Conservation (phyloP, 2,329 filamentous ascomycete genomes). For the Leptographium lundbergii region DNA sequence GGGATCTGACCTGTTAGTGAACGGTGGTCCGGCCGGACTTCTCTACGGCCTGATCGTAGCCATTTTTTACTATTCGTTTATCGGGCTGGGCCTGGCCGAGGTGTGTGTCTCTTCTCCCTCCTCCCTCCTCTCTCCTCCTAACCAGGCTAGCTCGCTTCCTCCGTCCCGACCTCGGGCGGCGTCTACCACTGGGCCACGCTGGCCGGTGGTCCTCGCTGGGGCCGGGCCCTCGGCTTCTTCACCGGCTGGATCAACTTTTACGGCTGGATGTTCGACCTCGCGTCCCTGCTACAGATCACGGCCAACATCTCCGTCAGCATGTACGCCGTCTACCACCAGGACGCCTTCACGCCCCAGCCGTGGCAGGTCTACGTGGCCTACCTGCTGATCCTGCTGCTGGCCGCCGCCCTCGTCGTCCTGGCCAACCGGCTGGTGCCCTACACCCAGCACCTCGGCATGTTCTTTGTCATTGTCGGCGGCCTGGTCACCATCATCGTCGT, state of each 20-base stretch:
- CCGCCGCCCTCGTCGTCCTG: conserved; percentile 39
- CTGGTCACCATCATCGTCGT: conserved; percentile 40
- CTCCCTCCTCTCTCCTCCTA: not conserved
- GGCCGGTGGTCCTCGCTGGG: conserved; percentile 40
- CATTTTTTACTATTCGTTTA: conserved; percentile 29
- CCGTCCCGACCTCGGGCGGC: conserved; percentile 45
- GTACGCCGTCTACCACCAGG: conserved; percentile 45
- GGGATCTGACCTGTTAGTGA: conserved; percentile 17
- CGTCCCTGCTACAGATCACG: conserved; percentile 44
- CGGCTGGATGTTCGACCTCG: conserved; percentile 50
- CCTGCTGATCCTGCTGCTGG: conserved; percentile 41
- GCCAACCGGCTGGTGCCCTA: conserved; percentile 43
- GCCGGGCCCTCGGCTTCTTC: conserved; percentile 36
- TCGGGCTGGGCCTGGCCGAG: conserved; percentile 28
- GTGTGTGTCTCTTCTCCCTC: conserved; percentile 11
- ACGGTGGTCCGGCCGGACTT: conserved; percentile 28
- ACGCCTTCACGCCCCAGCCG: conserved; percentile 30
- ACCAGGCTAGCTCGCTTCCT: conserved; percentile 38
- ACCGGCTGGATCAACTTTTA: conserved; percentile 40
- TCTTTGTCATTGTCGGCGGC: conserved; percentile 40
- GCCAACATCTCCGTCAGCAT: conserved; percentile 48
- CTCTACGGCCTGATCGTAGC: conserved; percentile 30
- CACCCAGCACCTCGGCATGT: conserved; percentile 37
- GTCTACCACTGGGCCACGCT: conserved; percentile 51
- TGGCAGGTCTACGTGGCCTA: conserved; percentile 51